Percentiles rank a stretch among this genome's conserved stretches.
These are phyloP conservation scores for Sporothrix euskadiensis DNA, from an alignment of 2,329 filamentous ascomycete species.

Conservation along the genomic window DNA sequence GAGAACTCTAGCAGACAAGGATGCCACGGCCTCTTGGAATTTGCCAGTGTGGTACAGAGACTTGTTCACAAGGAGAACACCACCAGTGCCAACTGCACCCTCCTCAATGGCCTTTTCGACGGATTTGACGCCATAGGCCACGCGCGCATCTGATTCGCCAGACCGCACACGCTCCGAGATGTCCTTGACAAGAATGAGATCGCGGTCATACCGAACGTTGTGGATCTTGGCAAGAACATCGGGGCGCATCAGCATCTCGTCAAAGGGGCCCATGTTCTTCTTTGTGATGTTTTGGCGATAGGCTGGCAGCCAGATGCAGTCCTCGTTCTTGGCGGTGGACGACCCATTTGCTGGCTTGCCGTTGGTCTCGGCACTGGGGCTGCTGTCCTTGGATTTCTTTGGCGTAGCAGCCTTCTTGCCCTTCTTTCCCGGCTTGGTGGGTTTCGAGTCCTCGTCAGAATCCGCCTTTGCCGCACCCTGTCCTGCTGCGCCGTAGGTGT, in stretches of 20 bases:
- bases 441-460: not conserved
- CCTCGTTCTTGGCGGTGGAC: not conserved
- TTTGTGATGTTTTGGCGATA: not conserved
- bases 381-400: conserved; percentile 11
- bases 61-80: conserved; percentile 6
- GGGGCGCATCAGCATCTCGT: conserved; percentile 12
- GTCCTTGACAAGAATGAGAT: not conserved
- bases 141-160: not conserved
- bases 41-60: conserved; percentile 1
- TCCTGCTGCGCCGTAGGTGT: not conserved
- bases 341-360: not conserved
- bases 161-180: not conserved
- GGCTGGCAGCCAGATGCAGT: conserved; percentile 3
- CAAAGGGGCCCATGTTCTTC: conserved; percentile 11
- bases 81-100: not conserved
- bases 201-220: conserved; percentile 7
- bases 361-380: not conserved
- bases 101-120: conserved; percentile 8
- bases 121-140: not conserved
- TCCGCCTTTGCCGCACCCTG: not conserved
- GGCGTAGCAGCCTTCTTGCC: not conserved
- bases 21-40: not conserved
- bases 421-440: not conserved
- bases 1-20: not conserved
- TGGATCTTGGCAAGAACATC: conserved; percentile 8